phyloP scores from a whole-genome alignment of 2,329 filamentous ascomycete species.

The Leptographium procerum region DNA sequence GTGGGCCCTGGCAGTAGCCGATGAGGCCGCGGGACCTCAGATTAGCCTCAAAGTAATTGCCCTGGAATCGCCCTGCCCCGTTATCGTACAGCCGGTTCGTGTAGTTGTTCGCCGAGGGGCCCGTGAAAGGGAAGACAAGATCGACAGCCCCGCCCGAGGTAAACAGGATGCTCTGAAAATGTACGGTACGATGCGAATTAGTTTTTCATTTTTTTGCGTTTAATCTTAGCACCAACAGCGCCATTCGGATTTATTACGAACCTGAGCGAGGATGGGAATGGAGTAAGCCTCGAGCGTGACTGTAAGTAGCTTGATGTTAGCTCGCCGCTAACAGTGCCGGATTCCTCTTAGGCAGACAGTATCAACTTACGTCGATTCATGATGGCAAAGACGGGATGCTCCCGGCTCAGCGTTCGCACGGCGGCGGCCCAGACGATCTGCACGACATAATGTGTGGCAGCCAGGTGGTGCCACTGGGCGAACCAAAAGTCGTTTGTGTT shows the following conservation, averaged over 20 bases:
- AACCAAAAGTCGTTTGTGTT: constrained; percentile 36
- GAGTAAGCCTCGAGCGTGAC: constrained; percentile 21
- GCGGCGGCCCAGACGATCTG: constrained; percentile 34
- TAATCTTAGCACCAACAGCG: too few species aligned
- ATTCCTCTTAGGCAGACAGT: too few species aligned
- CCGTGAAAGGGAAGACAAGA: constrained; percentile 20
- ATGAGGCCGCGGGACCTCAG: constrained; percentile 29
- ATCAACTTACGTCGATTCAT: constrained; percentile 22
- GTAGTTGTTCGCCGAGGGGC: constrained; percentile 18
- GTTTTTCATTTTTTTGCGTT: neutral
- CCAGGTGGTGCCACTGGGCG: constrained; percentile 31
- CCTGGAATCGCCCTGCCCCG: constrained; percentile 21
- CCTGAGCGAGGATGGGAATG: constrained; percentile 18
- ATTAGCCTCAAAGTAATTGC: constrained; percentile 27
- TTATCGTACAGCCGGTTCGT: constrained; percentile 18
- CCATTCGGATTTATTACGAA: neutral
- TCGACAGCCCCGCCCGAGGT: constrained; percentile 20
- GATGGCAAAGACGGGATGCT: constrained; percentile 31
- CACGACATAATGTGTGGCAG: constrained; percentile 28
- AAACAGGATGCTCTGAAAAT: constrained; percentile 14
- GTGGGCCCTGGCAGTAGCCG: constrained; percentile 21
- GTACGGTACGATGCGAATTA: neutral
- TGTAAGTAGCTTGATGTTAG: constrained; percentile 9
- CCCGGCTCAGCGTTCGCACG: constrained; percentile 30
- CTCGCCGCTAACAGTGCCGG: neutral